Base-by-base conservation (phyloP, 2,329 filamentous ascomycete genomes). In the Orbilia javanica region DNA sequence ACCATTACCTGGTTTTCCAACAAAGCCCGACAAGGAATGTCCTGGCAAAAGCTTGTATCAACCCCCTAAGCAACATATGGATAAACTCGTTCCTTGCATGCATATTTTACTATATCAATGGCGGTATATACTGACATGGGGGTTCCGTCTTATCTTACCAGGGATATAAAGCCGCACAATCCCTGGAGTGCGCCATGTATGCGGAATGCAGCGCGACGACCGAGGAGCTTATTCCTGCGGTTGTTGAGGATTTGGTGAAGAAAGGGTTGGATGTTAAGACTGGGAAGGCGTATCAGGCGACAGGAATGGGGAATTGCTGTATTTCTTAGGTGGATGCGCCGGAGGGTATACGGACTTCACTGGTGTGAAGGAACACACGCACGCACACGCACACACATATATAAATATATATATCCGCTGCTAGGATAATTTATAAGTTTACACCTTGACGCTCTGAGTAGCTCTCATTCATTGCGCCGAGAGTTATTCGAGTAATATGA, bases 131-230 rank as follows among this genome's bases (percentile, higher is more conserved):
- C 48, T 67, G 31, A 67, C 42, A 48, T 52, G 63, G 27, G 48
- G 27, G 20, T 53, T 22, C 15, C 18, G n/a, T 42, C 20, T 31
- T 67, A 55, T 39, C 25, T 60, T 67, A 25, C 42, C 15, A 75
- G 71, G 71, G 71, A 75, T 75, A 75, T 55, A 62, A 69, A 75
- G 29, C 65, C 42, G 65, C 71, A n/a, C 71, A 75, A 64, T 25
- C 52, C 42, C 22, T 75, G 34, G 71, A 68, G 57, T 52, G 71
- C 53, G 60, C 71, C 62, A 65, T 65, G 42, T 75, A 75, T 55
- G 53, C 63, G 63, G 71, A 75, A 31, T 75, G 71, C 36, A 63
- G 63, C 25, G 71, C 71, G 22, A 53, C 60, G 55, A 75, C 71
- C 42, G 71, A 69, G 27, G 71, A 75, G 55, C 65, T 75, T 68